Evolutionary conservation across 176 grass and related monocot genomes (phyloP).

Genomic region (Zoysia japonica): DNA sequence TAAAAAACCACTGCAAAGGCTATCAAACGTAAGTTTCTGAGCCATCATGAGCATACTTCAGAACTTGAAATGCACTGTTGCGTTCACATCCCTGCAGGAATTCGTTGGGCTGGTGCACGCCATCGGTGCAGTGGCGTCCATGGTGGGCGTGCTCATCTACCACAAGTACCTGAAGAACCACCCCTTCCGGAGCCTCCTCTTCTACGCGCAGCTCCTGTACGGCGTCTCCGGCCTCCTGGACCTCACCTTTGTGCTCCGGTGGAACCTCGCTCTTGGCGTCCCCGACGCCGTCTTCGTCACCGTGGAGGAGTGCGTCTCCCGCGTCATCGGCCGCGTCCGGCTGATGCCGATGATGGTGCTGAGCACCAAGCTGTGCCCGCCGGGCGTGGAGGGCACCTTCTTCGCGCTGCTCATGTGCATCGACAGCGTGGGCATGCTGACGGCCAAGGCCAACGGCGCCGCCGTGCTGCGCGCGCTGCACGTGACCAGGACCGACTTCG

Average conservation of each 20-base stretch:
- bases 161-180: conserved; percentile 81
- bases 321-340: conserved; percentile 58
- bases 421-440: conserved; percentile 63
- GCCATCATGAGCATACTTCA: neutral
- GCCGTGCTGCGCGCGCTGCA: conserved; percentile 57
- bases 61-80: neutral
- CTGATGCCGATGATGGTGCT: conserved; percentile 91
- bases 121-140: conserved; percentile 77
- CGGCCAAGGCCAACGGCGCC: conserved; percentile 64
- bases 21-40: neutral
- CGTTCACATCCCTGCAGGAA: conserved; percentile 46
- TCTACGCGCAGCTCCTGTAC: conserved; percentile 82
- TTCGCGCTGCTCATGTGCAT: conserved; percentile 95
- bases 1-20: neutral
- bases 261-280: conserved; percentile 72
- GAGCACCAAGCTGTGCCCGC: conserved; percentile 74
- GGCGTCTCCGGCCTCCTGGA: conserved; percentile 66
- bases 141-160: conserved; percentile 83
- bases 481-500: conserved; percentile 70
- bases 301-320: conserved; percentile 67
- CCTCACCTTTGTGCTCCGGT: conserved; percentile 84
- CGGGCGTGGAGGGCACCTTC: conserved; percentile 82
- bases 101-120: conserved; percentile 81
- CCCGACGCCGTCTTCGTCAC: conserved; percentile 68
- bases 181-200: conserved; percentile 74